Evolutionary conservation across 768 basidiomycete genomes (phyloP).

Genomic region (Fibroporia radiculosa): DNA sequence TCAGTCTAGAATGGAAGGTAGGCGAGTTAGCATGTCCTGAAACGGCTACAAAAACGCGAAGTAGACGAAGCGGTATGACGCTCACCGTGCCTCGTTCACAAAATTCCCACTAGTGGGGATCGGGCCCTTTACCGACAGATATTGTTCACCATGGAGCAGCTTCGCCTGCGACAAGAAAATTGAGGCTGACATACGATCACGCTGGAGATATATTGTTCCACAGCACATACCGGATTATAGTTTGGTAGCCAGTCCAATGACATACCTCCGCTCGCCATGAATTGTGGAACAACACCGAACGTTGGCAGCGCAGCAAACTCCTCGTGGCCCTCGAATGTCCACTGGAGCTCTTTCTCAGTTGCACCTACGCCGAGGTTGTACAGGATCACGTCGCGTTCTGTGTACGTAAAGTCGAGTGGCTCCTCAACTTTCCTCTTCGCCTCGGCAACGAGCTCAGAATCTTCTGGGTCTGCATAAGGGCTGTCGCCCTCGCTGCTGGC

Average conservation of each 20-base stretch:
- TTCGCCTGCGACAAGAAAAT: slow-evolving; percentile 53
- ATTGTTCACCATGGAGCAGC: slow-evolving; percentile 97
- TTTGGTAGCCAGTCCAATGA: slow-evolving; percentile 87
- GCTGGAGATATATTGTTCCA: slow-evolving; percentile 1
- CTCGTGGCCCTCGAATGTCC: slow-evolving; percentile 87
- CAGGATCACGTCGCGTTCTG: slow-evolving; percentile 85
- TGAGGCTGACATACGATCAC: too few relatives aligned
- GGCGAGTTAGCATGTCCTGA: not conserved
- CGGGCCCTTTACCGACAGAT: slow-evolving; percentile 75
- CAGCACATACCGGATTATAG: slow-evolving; percentile 67
- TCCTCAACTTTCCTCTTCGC: slow-evolving; percentile 61
- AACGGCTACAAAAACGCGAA: not conserved
- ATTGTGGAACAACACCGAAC: slow-evolving; percentile 93
- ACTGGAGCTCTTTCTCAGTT: slow-evolving; percentile 84
- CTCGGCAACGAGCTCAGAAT: slow-evolving; percentile 72
- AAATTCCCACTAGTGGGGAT: slow-evolving; percentile 83
- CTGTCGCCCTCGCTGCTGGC: slow-evolving; percentile 18
- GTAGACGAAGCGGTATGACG: slow-evolving; percentile 5
- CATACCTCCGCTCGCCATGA: slow-evolving; percentile 58
- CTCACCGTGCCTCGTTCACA: slow-evolving; percentile 63
- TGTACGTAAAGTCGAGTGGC: slow-evolving; percentile 61
- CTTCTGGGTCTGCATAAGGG: slow-evolving; percentile 68
- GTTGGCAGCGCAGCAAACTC: slow-evolving; percentile 84
- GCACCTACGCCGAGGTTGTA: slow-evolving; percentile 96
- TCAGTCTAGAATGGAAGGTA: slow-evolving; percentile 33